A percentile compares a stretch with the other conserved stretches of the same genome.
Evolutionary conservation across 2,329 filamentous ascomycete genomes (phyloP).

Genomic region (Trichoderma sp.): DNA sequence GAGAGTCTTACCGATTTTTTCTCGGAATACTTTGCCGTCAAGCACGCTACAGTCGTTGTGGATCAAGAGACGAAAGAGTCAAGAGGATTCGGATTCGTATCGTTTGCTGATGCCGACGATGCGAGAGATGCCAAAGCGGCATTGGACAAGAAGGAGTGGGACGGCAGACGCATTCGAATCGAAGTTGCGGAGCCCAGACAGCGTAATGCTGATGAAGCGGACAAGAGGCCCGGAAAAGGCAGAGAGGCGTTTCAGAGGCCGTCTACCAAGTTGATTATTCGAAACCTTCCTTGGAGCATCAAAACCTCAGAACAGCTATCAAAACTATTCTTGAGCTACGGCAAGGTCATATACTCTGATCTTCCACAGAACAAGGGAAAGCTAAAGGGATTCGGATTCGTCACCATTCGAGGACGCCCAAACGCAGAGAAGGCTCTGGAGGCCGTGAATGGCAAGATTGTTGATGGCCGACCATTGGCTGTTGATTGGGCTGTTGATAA

Average conservation of each 20-base stretch:
- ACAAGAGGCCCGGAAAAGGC: conserved; percentile 59
- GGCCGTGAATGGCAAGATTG: conserved; percentile 81
- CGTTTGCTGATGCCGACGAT: conserved; percentile 91
- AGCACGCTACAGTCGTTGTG: conserved; percentile 89
- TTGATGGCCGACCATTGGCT: conserved; percentile 84
- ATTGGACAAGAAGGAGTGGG: conserved; percentile 74
- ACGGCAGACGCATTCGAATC: conserved; percentile 79
- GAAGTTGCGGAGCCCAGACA: conserved; percentile 87
- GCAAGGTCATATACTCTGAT: conserved; percentile 86
- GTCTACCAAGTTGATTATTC: conserved; percentile 80
- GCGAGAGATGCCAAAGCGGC: conserved; percentile 78
- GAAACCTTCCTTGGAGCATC: conserved; percentile 95
- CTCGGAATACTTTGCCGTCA: conserved; percentile 90
- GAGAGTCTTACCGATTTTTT: conserved; percentile 86
- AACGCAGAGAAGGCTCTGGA: conserved; percentile 90
- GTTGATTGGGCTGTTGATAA: conserved; percentile 98
- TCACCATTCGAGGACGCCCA: conserved; percentile 82
- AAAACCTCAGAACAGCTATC: conserved; percentile 81
- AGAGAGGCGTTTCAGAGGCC: conserved; percentile 54
- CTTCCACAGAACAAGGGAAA: conserved; percentile 76
- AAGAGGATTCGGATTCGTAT: conserved; percentile 94
- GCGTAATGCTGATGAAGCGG: conserved; percentile 53
- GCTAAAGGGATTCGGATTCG: conserved; percentile 88
- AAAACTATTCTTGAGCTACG: conserved; percentile 80
- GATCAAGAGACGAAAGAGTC: conserved; percentile 85